Base-by-base conservation (phyloP, 768 basidiomycete genomes). In the Flagelloscypha sp. region DNA sequence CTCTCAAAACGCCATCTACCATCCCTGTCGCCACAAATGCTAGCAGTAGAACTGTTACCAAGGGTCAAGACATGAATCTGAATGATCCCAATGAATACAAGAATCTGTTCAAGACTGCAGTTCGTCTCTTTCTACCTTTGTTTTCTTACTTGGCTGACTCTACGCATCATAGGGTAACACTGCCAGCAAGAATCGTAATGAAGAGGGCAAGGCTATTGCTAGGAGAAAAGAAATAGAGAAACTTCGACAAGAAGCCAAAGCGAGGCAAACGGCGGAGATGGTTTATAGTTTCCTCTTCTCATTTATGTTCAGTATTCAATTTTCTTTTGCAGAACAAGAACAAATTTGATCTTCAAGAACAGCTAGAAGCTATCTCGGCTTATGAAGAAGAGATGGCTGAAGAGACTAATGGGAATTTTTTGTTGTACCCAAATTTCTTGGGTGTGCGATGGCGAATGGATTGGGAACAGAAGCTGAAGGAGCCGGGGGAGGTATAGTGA, bases 201-300 rank as follows among this genome's bases (percentile, higher is more conserved):
- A 83, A 43, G 80, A 84, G 49, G n/a, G n/a, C n/a, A n/a, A n/a
- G n/a, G n/a, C n/a, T n/a, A n/a, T n/a, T n/a, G n/a, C n/a, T n/a
- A 64, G 79, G 31, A 65, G 72, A 38, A 78, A 68, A 45, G 79
- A 86, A 38, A 47, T 85, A 46, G 66, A 77, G 48, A 72, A 63
- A 48, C 72, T 81, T 76, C 68, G 79, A 37, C 78, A 84, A 24
- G 83, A 84, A 24, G 78, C 76, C 12, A 66, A 68, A 43, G 68
- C 67, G 1, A 79, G 70, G 44, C 67, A 76, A 7, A 57, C 58
- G 13, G 56, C 62, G 27, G 79, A 82, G 44, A 64, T 67, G 30
- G 81, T 81, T 31, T n/a, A n/a, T n/a, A 45, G 72, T 50, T 23
- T 27, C 15, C 17, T 15, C 9, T 8, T n/a, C 20, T 30, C 13